Evolutionary conservation across 1,284 basidiomycete species (phyloP).

Genomic region (Porphyrellus sp.): DNA sequence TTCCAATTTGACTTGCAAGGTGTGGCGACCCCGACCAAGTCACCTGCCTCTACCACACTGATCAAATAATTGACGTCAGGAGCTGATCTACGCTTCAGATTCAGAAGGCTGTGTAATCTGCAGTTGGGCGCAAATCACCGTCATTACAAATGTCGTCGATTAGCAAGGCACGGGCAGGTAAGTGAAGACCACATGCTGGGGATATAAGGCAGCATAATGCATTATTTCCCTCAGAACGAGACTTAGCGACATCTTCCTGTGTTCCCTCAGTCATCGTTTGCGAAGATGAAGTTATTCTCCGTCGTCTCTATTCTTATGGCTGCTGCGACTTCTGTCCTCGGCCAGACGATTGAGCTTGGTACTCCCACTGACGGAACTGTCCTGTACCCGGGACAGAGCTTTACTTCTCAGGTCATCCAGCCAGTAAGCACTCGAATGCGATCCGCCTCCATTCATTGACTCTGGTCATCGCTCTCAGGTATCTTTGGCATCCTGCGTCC

Average conservation of each 20-base stretch:
- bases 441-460: not conserved
- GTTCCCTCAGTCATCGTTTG: not conserved
- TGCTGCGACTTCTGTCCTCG: constrained; percentile 11
- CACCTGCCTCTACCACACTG: too few species aligned
- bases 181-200: too few species aligned
- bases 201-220: too few species aligned
- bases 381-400: constrained; percentile 13
- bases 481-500: constrained; percentile 22
- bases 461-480: constrained; percentile 5
- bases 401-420: constrained; percentile 19
- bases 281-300: constrained; percentile 19
- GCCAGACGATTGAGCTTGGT: constrained; percentile 32
- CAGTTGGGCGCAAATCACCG: too few species aligned
- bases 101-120: too few species aligned
- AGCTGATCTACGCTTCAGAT: too few species aligned
- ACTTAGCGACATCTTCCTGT: not conserved
- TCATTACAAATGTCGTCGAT: too few species aligned
- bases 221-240: too few species aligned
- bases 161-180: too few species aligned
- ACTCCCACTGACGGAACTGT: constrained; percentile 18
- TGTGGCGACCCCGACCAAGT: too few species aligned
- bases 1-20: too few species aligned
- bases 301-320: constrained; percentile 7
- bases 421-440: constrained; percentile 18
- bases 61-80: too few species aligned